These are phyloP conservation scores for Colletotrichum gigasporum DNA, from an alignment of 2,329 filamentous ascomycete genomes.

Conservation along the genomic window DNA sequence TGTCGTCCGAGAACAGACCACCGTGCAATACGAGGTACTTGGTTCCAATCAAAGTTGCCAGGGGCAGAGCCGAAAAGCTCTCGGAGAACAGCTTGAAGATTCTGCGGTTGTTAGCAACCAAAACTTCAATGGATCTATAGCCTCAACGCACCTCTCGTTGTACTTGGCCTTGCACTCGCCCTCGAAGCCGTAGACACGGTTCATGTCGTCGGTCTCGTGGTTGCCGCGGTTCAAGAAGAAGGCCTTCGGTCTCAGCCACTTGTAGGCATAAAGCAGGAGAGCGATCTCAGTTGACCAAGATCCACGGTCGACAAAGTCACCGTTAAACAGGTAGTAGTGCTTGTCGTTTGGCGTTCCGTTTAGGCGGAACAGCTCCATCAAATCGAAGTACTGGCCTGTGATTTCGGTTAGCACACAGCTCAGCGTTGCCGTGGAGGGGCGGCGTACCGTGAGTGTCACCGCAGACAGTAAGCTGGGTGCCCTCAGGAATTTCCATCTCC, in stretches of 20 bases:
- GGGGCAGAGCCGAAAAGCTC: conserved; percentile 91
- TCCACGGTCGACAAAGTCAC: conserved; percentile 96
- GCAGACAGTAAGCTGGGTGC: conserved; percentile 87
- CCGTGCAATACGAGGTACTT: conserved; percentile 95
- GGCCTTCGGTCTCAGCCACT: conserved; percentile 86
- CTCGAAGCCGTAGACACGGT: conserved; percentile 97
- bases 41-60: conserved; percentile 90
- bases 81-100: conserved; percentile 98
- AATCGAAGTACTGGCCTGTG: conserved; percentile 94
- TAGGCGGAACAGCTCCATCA: conserved; percentile 93
- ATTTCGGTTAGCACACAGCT: conserved; percentile 34
- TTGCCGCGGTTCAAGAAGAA: conserved; percentile 99
- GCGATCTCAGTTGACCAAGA: conserved; percentile 99
- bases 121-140: background rate
- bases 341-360: conserved; percentile 87
- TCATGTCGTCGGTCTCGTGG: conserved; percentile 99
- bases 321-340: conserved; percentile 97
- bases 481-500: conserved; percentile 83
- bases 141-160: conserved; percentile 72
- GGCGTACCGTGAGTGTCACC: conserved; percentile 90
- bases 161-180: conserved; percentile 99
- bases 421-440: background rate
- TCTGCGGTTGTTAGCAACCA: conserved; percentile 47
- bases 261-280: conserved; percentile 92
- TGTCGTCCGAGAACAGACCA: conserved; percentile 95